These are phyloP conservation scores for Eudorina sp. DNA, from an alignment of 139 green algal species.

Conservation along the genomic window DNA sequence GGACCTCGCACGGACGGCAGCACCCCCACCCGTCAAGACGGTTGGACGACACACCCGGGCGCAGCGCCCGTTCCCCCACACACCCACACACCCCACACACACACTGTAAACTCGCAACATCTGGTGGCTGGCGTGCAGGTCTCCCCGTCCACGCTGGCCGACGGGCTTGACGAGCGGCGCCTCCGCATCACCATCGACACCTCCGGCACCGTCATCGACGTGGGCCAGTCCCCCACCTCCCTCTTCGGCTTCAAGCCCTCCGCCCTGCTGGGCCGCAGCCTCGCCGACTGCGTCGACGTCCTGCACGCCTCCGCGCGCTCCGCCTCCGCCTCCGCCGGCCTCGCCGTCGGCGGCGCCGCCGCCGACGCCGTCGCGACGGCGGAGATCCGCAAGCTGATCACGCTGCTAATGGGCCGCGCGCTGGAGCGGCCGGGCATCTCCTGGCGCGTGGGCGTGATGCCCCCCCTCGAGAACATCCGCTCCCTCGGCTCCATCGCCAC, in stretches of 20 bases:
- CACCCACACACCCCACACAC: no score
- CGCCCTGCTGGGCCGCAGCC: slow-evolving; percentile 46
- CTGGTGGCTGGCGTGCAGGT: no score
- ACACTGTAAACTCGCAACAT: no score
- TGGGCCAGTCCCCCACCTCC: slow-evolving; percentile 26
- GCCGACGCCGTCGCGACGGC: neutral
- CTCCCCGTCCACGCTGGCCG: neutral
- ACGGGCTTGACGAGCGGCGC: slow-evolving; percentile 57
- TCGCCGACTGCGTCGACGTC: slow-evolving; percentile 46
- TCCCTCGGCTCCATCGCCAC: slow-evolving; percentile 31
- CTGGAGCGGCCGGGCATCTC: slow-evolving; percentile 30
- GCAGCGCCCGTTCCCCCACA: no score
- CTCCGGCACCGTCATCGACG: slow-evolving; percentile 45
- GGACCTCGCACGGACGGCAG: no score
- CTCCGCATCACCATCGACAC: slow-evolving; percentile 58
- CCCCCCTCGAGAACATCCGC: slow-evolving; percentile 34
- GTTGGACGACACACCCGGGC: no score
- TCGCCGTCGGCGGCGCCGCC: neutral
- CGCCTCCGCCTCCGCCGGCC: neutral
- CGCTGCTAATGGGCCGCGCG: slow-evolving; percentile 8
- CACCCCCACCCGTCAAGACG: no score
- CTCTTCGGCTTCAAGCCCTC: slow-evolving; percentile 65
- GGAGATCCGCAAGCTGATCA: slow-evolving; percentile 21
- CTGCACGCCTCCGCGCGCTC: slow-evolving; percentile 11
- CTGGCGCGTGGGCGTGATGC: slow-evolving; percentile 45